phyloP scores from a whole-genome alignment of 345 rosid species.

The Rubroshorea leprosula region DNA sequence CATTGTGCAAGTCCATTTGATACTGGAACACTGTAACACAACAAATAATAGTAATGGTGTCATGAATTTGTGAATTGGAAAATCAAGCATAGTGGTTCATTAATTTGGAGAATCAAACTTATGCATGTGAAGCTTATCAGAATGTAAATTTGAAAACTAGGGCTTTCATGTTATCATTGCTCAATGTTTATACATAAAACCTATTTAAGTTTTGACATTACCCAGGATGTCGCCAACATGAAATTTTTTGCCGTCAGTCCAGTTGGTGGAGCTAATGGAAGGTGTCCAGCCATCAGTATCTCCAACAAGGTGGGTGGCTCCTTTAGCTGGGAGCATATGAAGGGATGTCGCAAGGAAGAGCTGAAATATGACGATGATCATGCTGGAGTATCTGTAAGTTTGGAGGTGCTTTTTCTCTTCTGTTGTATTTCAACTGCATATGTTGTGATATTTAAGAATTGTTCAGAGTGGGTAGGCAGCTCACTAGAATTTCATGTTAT shows the following conservation, averaged over 20 bases:
- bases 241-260: conserved; percentile 37
- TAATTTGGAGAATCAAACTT: not conserved
- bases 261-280: conserved; percentile 24
- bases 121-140: not conserved
- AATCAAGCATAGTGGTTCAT: not conserved
- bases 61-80: no score
- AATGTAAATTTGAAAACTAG: no score
- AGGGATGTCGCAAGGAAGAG: not conserved
- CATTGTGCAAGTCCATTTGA: no score
- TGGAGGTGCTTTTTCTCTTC: not conserved
- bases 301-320: conserved; percentile 16
- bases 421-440: not conserved
- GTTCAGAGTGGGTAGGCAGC: not conserved
- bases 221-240: conserved; percentile 35
- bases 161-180: not conserved
- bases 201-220: conserved; percentile 1
- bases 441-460: not conserved
- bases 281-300: conserved; percentile 34
- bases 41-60: no score
- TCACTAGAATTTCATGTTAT: not conserved
- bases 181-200: not conserved
- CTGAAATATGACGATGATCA: not conserved
- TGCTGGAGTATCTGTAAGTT: not conserved
- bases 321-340: not conserved
- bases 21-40: no score